A percentile compares a stretch with the other conserved stretches of the same genome.
phyloP scores from a whole-genome alignment of 257 asterid genomes.

The Lithospermum erythrorhizon region DNA sequence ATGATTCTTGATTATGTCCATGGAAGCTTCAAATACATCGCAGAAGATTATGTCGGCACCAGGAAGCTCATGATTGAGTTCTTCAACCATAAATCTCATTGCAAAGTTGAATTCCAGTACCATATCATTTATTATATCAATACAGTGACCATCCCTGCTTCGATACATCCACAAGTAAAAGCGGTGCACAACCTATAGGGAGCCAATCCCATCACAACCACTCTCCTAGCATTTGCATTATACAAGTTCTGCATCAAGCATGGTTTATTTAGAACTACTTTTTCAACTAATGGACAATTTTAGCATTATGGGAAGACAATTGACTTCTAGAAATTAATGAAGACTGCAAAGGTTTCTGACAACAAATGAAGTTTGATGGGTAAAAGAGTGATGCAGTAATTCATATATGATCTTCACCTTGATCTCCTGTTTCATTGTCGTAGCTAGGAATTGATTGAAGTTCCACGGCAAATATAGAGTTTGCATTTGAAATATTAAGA shows the following conservation, averaged over 20 bases:
- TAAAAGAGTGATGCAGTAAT: background rate
- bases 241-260: slow-evolving; percentile 61
- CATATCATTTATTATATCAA: slow-evolving; percentile 60
- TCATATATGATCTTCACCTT: slow-evolving; percentile 32
- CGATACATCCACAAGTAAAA: slow-evolving; percentile 56
- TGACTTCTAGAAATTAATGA: too few species aligned
- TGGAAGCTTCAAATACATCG: slow-evolving; percentile 83
- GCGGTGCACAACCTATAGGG: slow-evolving; percentile 93
- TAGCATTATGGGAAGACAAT: background rate
- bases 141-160: slow-evolving; percentile 49
- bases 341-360: background rate
- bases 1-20: slow-evolving; percentile 70
- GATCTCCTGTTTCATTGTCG: slow-evolving; percentile 59
- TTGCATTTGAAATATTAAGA: slow-evolving; percentile 64
- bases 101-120: slow-evolving; percentile 66
- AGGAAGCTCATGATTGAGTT: slow-evolving; percentile 50
- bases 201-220: slow-evolving; percentile 86
- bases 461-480: slow-evolving; percentile 69
- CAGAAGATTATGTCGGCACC: slow-evolving; percentile 59
- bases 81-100: slow-evolving; percentile 62
- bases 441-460: slow-evolving; percentile 68
- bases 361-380: background rate
- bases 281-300: background rate
- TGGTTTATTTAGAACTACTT: background rate
- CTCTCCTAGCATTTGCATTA: slow-evolving; percentile 63